Evolutionary conservation across 1,139 yeast species (phyloP), one percentile per base, ranked within the genome.

Genomic region (Hanseniaspora gamundiae): DNA sequence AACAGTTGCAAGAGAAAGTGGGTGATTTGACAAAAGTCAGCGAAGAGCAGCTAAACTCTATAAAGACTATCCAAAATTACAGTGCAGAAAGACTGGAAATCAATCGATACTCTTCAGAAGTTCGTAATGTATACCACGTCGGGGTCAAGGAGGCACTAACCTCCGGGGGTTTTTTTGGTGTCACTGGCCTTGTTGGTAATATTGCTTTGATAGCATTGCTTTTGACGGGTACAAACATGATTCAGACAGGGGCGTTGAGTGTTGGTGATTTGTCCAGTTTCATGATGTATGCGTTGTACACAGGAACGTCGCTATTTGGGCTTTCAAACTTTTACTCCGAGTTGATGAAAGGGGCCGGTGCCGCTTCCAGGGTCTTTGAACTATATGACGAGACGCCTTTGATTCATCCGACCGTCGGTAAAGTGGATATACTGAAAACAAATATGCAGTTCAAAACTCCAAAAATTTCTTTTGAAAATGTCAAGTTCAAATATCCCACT

Each of bases 281-380:
- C 61, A 82, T 88, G 80, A 83, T 91, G 84, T 91, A 91, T 64
- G 94, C 96, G 0, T 88, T 87, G 11, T 91, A 86, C 60, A 86
- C 96, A 2, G 97, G 97, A 2, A 71, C 84, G 38, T 87, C 96
- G 1, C 84, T 91, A 49, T 84, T 85, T 63, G 97, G 97, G 0
- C 64, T 91, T 38, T 91, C 95, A 0, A 83, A 82, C 52, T 88
- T 91, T 60, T 88, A 87, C 58, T 81, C 95, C 2, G 98, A 91
- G 59, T 66, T 88, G 47, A 91, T 91, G 94, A 91, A 91, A 65
- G 97, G 96, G 39, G 80, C 93, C 4, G 98, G 98, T 45, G 97
- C 98, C 0, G 94, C 96, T 0, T 84, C 93, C 42, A 71, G 98
- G 48, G 73, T 91, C 40, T 88, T 91, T 66, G 97, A 91, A 61